A percentile compares a stretch with the other conserved stretches of the same genome.
phyloP scores from a whole-genome alignment of 305 asterid genomes.

The Solanum aculeatissimum region DNA sequence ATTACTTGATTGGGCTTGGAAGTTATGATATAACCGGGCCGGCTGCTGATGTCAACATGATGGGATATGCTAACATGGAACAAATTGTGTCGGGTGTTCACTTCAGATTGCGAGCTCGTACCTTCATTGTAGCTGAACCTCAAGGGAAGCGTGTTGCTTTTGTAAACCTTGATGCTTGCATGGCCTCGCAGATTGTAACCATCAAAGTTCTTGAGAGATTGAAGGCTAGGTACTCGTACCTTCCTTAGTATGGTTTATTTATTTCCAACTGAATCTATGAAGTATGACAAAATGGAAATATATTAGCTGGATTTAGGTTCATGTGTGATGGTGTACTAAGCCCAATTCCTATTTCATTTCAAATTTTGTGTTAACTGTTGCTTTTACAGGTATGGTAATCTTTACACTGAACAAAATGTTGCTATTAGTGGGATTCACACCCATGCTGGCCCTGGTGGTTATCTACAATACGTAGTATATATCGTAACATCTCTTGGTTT shows the following conservation, averaged over 20 bases:
- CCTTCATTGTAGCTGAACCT: constrained; percentile 81
- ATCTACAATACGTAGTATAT: constrained; percentile 86
- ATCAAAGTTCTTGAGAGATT: constrained; percentile 83
- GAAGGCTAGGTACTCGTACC: constrained; percentile 59
- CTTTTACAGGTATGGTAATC: constrained; percentile 67
- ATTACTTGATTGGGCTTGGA: constrained; percentile 78
- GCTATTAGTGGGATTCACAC: constrained; percentile 97
- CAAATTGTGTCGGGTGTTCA: constrained; percentile 88
- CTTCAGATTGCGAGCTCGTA: constrained; percentile 87
- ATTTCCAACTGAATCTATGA: background rate
- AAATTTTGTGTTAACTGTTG: background rate
- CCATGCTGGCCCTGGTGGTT: constrained; percentile 99
- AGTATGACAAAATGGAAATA: background rate
- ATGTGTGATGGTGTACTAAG: background rate
- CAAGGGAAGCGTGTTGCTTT: constrained; percentile 57
- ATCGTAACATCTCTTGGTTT: constrained; percentile 94
- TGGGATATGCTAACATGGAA: constrained; percentile 86
- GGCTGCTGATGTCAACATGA: constrained; percentile 98
- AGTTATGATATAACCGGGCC: constrained; percentile 99
- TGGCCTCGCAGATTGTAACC: constrained; percentile 90
- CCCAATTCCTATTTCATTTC: background rate
- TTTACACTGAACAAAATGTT: constrained; percentile 79
- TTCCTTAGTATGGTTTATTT: background rate
- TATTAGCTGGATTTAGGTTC: background rate
- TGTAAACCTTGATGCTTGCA: constrained; percentile 97